phyloP scores from a whole-genome alignment of 768 basidiomycete genomes.

The Coprinopsis strossmayeri region DNA sequence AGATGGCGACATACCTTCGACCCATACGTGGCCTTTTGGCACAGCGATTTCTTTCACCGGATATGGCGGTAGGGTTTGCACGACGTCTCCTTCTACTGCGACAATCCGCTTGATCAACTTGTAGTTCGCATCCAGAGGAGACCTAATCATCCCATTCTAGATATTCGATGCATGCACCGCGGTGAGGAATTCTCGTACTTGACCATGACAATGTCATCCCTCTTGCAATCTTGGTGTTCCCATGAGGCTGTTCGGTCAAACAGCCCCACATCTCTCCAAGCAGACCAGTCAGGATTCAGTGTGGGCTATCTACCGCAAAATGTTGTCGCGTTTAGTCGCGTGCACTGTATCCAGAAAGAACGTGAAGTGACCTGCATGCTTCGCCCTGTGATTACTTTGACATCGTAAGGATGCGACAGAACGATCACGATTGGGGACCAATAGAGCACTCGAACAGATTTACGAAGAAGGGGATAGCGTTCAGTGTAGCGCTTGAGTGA shows the following conservation, averaged over 20 bases:
- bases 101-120: slow-evolving; percentile 62
- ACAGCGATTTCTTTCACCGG: slow-evolving; percentile 46
- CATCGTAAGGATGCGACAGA: slow-evolving; percentile 42
- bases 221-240: slow-evolving; percentile 27
- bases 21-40: slow-evolving; percentile 64
- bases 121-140: slow-evolving; percentile 47
- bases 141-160: slow-evolving; percentile 30
- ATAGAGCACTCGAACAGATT: slow-evolving; percentile 30
- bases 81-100: slow-evolving; percentile 54
- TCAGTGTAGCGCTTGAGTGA: neutral
- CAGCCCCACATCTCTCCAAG: slow-evolving; percentile 53
- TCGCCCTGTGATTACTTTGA: slow-evolving; percentile 51
- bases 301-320: slow-evolving; percentile 43
- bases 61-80: slow-evolving; percentile 66
- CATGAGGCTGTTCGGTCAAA: slow-evolving; percentile 49
- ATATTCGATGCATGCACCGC: neutral
- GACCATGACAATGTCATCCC: slow-evolving; percentile 64
- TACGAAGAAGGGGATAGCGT: slow-evolving; percentile 4
- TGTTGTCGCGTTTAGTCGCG: neutral
- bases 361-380: slow-evolving; percentile 65
- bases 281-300: slow-evolving; percentile 65
- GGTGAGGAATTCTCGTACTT: slow-evolving; percentile 29
- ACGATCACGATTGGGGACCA: slow-evolving; percentile 53
- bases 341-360: neutral
- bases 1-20: slow-evolving; percentile 47